These are phyloP conservation scores for Withania somnifera DNA, from an alignment of 305 asterid genomes.

Conservation along the genomic window DNA sequence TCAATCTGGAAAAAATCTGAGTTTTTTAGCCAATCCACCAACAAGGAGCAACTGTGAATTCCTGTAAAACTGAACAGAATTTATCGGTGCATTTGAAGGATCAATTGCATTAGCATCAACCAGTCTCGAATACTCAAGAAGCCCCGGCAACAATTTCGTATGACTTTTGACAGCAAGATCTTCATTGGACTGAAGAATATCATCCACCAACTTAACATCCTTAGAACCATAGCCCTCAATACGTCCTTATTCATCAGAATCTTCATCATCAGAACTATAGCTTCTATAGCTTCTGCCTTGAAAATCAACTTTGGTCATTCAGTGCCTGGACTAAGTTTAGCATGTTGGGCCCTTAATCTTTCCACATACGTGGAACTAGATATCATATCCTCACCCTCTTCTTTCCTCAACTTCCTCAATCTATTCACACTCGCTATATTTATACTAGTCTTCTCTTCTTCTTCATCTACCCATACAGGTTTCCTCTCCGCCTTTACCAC, in stretches of 20 bases:
- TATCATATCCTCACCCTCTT: constrained; percentile 54
- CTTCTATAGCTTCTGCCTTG: constrained; percentile 20
- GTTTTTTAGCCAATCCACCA: constrained; percentile 66
- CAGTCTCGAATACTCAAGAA: constrained; percentile 65
- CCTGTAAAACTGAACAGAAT: constrained; percentile 81
- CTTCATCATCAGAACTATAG: constrained; percentile 48
- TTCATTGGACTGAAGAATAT: constrained; percentile 51
- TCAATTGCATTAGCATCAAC: constrained; percentile 65
- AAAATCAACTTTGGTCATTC: constrained; percentile 57
- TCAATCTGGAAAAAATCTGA: constrained; percentile 79
- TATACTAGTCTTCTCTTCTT: constrained; percentile 56
- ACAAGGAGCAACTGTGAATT: constrained; percentile 77
- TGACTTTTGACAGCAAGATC: constrained; percentile 51
- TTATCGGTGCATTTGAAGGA: constrained; percentile 46
- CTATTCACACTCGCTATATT: constrained; percentile 68
- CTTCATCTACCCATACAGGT: constrained; percentile 78
- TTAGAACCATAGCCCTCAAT: constrained; percentile 10
- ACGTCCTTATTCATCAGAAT: constrained; percentile 39
- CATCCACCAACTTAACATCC: constrained; percentile 21
- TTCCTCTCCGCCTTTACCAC: constrained; percentile 30
- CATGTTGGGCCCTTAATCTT: constrained; percentile 80
- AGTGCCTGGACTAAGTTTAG: constrained; percentile 74
- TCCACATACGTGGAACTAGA: constrained; percentile 57
- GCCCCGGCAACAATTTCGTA: constrained; percentile 49
- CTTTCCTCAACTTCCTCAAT: constrained; percentile 69